phyloP scores from a whole-genome alignment of 371 early-diverging fungal genomes.

The Mucor plumbeus region DNA sequence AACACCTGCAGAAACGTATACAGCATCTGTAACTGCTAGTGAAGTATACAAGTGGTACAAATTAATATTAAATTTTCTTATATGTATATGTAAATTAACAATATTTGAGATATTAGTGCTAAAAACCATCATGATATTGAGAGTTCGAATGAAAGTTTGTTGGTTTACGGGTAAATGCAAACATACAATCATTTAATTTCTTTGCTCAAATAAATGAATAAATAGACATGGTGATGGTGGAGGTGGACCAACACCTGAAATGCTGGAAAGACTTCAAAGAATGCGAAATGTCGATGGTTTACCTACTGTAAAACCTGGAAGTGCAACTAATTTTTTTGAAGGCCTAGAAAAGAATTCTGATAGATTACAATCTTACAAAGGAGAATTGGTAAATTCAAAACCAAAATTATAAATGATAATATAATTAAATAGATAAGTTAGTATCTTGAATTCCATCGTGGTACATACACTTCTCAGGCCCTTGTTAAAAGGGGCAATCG shows the following conservation, averaged over 20 bases:
- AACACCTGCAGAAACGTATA: slow-evolving; percentile 82
- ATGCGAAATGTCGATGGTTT: slow-evolving; percentile 79
- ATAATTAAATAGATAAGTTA: not conserved
- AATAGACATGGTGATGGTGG: slow-evolving; percentile 94
- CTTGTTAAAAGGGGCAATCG: slow-evolving; percentile 86
- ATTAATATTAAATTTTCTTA: too few relatives aligned
- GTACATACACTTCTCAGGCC: slow-evolving; percentile 96
- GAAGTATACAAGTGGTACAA: slow-evolving; percentile 50
- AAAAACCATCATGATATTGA: slow-evolving; percentile 53
- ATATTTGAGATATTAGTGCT: slow-evolving; percentile 19
- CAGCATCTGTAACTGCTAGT: slow-evolving; percentile 39
- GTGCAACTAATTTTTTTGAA: slow-evolving; percentile 82
- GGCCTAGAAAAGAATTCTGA: slow-evolving; percentile 67
- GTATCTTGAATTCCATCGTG: slow-evolving; percentile 93
- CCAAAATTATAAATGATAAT: not conserved
- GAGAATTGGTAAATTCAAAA: slow-evolving; percentile 76
- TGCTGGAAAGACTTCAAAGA: slow-evolving; percentile 85
- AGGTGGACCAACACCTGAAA: slow-evolving; percentile 87
- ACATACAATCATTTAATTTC: not conserved
- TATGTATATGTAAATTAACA: not conserved
- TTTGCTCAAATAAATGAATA: not conserved
- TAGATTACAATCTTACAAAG: slow-evolving; percentile 85
- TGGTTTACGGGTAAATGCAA: slow-evolving; percentile 44
- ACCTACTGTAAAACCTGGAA: slow-evolving; percentile 75
- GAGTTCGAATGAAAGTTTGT: slow-evolving; percentile 44